Evolutionary conservation across 2,329 filamentous ascomycete genomes (phyloP), one percentile per base, ranked within the genome.

Genomic region (Sporothrix mexicana): DNA sequence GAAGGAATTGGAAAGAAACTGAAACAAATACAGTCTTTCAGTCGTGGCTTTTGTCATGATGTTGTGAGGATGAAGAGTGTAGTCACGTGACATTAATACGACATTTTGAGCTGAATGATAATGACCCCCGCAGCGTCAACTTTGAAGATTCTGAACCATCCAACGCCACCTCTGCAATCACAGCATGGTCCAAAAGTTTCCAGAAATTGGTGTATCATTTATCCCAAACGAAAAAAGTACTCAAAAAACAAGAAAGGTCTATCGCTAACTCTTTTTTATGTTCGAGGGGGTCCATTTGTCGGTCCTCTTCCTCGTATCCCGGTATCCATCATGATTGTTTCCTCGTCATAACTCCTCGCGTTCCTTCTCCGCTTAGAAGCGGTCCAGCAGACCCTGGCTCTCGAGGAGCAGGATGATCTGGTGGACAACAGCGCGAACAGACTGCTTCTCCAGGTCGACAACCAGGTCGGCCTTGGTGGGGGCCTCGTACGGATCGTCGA

Each of bases 371-470:
- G 30, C 30, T 36, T 83, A 90, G 74, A 89, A 79, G 74, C 86
- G 89, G 85, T 98, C 95, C 79, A 99, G 85, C 79, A 97, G 88
- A 68, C 96, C 96, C 79, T 92, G 87, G 81, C 91, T 92, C 89
- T 99, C 96, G 74, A 99, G 86, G 84, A 98, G 84, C 79, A 99
- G 87, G 76, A 99, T 88, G 79, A 99, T 98, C 88, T 98, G 93
- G 86, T 99, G 96, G 70, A 99, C 96, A 75, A 95, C 95, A 74
- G 93, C 96, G 79, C 96, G 89, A 66, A 98, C 95, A 77, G 90
- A 93, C 83, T 93, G 94, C 88, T 92, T 96, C 84, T 93, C 91
- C 72, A 92, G 82, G 82, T 98, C 92, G 53, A 98, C 95, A 5
- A 90, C 89, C 76, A 99, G 86, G 81, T 98, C 91, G 45, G 95